Conservation (phyloP, 2,329 filamentous ascomycete genomes). For the Mariannaea sp. region DNA sequence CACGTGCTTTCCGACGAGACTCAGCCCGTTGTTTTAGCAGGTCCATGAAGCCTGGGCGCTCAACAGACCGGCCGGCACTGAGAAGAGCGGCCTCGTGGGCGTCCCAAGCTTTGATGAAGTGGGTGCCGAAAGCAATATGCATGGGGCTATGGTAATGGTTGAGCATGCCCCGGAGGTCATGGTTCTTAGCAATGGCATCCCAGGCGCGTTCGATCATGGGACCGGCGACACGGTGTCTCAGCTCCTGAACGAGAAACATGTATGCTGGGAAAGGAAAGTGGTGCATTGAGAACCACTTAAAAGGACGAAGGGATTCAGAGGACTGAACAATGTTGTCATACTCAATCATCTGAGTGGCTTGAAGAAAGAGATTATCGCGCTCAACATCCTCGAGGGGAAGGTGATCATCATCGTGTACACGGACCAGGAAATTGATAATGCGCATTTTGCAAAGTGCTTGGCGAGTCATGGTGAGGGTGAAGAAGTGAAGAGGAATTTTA, state of each 20-base stretch:
- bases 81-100: conserved; percentile 56
- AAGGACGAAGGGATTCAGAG: conserved; percentile 55
- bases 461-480: conserved; percentile 62
- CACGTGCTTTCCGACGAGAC: conserved; percentile 39
- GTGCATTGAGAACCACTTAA: conserved; percentile 63
- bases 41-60: conserved; percentile 53
- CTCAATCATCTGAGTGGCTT: conserved; percentile 63
- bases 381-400: conserved; percentile 51
- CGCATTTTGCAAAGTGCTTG: conserved; percentile 62
- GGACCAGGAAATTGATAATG: conserved; percentile 58
- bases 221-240: conserved; percentile 58
- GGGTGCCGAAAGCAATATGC: conserved; percentile 60
- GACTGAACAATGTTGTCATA: conserved; percentile 62
- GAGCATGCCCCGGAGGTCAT: conserved; percentile 56
- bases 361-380: conserved; percentile 57
- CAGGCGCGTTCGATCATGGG: conserved; percentile 63
- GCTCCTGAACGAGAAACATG: conserved; percentile 62
- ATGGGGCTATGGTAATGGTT: conserved; percentile 59
- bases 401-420: conserved; percentile 48
- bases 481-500: conserved; percentile 63
- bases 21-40: conserved; percentile 53
- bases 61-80: conserved; percentile 49
- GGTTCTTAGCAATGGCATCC: conserved; percentile 60
- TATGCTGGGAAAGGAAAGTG: conserved; percentile 66
- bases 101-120: conserved; percentile 68